Base-by-base conservation (phyloP, 352 stramenopile genomes). In the Aphanomyces invadans region DNA sequence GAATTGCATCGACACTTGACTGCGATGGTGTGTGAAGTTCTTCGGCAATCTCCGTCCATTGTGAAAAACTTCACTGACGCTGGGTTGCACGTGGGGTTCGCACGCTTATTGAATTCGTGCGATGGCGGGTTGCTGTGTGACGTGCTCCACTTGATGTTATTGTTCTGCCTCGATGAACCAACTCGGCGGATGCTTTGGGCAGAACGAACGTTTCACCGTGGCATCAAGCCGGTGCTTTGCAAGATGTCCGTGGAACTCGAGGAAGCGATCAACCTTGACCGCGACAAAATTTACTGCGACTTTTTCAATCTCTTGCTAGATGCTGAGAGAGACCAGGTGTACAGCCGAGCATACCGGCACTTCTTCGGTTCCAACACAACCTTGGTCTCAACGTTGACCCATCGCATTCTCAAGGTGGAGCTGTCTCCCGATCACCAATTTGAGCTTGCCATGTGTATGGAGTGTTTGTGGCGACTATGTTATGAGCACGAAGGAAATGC, bases 391-490 rank as follows among this genome's bases (percentile, higher is more conserved):
- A 28, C 21, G 12, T 38, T 66, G 5, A 44, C 44, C 17, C 5
- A 12, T 21, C 44, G 26, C n/a, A 57, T 67, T 19, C 10, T 59
- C 2, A 10, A 9, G 23, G 36, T 29, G 49, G 29, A 57, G 21
- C 15, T 54, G 46, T 25, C 46, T 54, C 26, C 46, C 15, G 2
- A 54, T 11, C 2, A 31, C 1, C 11, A n/a, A n/a, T n/a, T 54
- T 10, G 2, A 52, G 44, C 5, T 55, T 0, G 15, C 51, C 4
- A 38, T 55, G 4, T 53, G 29, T 31, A 21, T 67, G 4, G 45
- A 67, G 19, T 67, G 60, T 28, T 44, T 67, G 12, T 67, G 60
- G 60, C 60, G 60, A 33, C 31, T 67, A 4, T 67, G 60, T 23
- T 32, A 46, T n/a, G 46, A 46, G n/a, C 26, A 67, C 32, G 11